These are phyloP conservation scores for Sisymbrium altissimum DNA, from an alignment of 345 rosid species.

Conservation along the genomic window DNA sequence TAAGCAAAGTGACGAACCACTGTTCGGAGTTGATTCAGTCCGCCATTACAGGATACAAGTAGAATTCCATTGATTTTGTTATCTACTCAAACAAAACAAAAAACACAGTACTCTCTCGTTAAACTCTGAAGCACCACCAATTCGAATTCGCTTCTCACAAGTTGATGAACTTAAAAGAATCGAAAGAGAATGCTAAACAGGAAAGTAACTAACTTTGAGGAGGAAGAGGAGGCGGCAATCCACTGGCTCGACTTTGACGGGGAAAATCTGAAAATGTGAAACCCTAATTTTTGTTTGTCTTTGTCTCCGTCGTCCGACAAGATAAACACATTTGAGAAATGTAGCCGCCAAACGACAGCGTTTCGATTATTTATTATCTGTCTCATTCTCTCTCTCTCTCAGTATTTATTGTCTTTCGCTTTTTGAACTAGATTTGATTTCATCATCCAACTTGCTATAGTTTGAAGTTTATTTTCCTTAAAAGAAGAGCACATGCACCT, in stretches of 20 bases:
- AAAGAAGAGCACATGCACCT: too few species aligned
- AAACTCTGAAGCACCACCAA: background rate
- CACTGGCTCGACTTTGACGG: conserved; percentile 18
- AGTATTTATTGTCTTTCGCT: too few species aligned
- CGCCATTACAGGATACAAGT: conserved; percentile 74
- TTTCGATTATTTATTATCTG: background rate
- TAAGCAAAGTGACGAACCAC: conserved; percentile 50
- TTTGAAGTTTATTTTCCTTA: background rate
- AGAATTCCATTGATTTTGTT: conserved; percentile 59
- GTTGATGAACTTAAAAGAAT: background rate
- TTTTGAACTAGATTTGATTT: background rate
- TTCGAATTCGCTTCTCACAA: background rate
- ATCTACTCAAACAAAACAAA: conserved; percentile 44
- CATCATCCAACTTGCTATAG: background rate
- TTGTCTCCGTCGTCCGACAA: conserved; percentile 11
- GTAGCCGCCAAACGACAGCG: background rate
- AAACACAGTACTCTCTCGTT: background rate
- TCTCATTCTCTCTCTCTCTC: too few species aligned
- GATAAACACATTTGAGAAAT: background rate
- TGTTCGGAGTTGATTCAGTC: conserved; percentile 81
- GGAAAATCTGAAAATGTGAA: conserved; percentile 33
- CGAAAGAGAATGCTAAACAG: background rate
- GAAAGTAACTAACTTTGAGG: conserved; percentile 47
- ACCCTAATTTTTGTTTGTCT: conserved; percentile 19
- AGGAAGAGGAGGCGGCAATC: conserved; percentile 44